Conservation (phyloP, 192 early-diverging fungal genomes). For the Coemansia sp. region DNA sequence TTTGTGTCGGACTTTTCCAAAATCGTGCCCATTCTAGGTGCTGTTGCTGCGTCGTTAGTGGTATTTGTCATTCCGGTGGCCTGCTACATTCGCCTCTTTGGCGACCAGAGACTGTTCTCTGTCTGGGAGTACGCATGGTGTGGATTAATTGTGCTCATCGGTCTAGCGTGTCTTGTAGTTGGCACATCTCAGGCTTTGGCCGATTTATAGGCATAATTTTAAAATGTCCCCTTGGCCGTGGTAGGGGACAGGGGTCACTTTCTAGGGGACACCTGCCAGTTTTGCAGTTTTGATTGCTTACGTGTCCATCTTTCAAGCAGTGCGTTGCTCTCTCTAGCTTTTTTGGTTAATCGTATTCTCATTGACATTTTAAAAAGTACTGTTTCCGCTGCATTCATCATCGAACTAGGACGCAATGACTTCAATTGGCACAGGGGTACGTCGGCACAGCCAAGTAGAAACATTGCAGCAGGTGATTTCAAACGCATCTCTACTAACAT, state of each 20-base stretch:
- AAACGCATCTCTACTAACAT: constrained; percentile 13
- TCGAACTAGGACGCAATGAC: constrained; percentile 60
- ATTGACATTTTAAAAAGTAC: constrained; percentile 2
- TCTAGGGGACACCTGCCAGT: constrained; percentile 7
- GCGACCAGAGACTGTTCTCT: constrained; percentile 21
- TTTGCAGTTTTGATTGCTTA: constrained; percentile 8
- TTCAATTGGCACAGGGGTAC: constrained; percentile 90
- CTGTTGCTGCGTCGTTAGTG: constrained; percentile 69
- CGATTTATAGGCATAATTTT: constrained; percentile 13
- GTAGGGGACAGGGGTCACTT: constrained; percentile 14
- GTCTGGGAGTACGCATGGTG: constrained; percentile 43
- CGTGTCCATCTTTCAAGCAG: constrained; percentile 6
- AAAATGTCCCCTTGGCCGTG: constrained; percentile 5
- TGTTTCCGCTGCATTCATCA: neutral
- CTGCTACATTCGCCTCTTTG: constrained; percentile 69
- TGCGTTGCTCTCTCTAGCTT: neutral
- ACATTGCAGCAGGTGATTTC: neutral
- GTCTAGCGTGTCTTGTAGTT: constrained; percentile 43
- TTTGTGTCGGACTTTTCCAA: constrained; percentile 78
- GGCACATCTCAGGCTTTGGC: constrained; percentile 43
- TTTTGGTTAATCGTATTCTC: neutral
- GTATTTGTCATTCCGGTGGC: constrained; percentile 82
- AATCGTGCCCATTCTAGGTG: constrained; percentile 80
- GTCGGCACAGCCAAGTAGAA: constrained; percentile 18
- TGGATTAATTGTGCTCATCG: constrained; percentile 29